phyloP scores from a whole-genome alignment of 2,329 filamentous ascomycete genomes.

The Stachybotrys chlorohalonatus region DNA sequence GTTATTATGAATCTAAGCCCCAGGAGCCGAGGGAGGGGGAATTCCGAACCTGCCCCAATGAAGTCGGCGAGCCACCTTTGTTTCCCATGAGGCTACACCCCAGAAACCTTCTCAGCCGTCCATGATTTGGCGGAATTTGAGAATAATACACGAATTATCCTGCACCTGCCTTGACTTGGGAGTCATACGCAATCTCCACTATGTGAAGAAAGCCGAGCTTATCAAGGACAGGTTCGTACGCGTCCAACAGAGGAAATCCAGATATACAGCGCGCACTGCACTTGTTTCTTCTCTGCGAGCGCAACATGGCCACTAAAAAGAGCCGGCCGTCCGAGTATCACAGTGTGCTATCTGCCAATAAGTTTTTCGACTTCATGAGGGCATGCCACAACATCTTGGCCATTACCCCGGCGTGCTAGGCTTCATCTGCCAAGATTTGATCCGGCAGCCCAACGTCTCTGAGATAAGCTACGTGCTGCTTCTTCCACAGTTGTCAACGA shows the following conservation, averaged over 20 bases:
- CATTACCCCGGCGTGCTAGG: slow-evolving; percentile 15
- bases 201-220: slow-evolving; percentile 16
- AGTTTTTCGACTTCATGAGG: slow-evolving; percentile 18
- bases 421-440: slow-evolving; percentile 12
- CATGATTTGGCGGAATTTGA: slow-evolving; percentile 18
- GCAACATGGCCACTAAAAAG: slow-evolving; percentile 16
- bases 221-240: slow-evolving; percentile 19
- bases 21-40: no score
- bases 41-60: background rate
- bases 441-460: slow-evolving; percentile 17
- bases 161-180: slow-evolving; percentile 15
- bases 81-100: slow-evolving; percentile 13
- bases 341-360: slow-evolving; percentile 16
- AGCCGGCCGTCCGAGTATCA: slow-evolving; percentile 15
- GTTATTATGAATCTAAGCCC: no score
- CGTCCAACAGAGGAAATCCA: slow-evolving; percentile 4
- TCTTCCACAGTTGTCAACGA: slow-evolving; percentile 8
- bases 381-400: slow-evolving; percentile 22
- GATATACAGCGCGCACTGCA: slow-evolving; percentile 18
- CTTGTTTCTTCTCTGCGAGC: slow-evolving; percentile 21
- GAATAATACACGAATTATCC: slow-evolving; percentile 17
- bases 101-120: slow-evolving; percentile 12
- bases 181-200: slow-evolving; percentile 16
- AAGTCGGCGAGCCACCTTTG: slow-evolving; percentile 10
- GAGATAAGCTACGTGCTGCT: slow-evolving; percentile 10